Evolutionary conservation across 441 rosid species (phyloP), one percentile per base, ranked within the genome.

Genomic region (Bruguiera hainesii): DNA sequence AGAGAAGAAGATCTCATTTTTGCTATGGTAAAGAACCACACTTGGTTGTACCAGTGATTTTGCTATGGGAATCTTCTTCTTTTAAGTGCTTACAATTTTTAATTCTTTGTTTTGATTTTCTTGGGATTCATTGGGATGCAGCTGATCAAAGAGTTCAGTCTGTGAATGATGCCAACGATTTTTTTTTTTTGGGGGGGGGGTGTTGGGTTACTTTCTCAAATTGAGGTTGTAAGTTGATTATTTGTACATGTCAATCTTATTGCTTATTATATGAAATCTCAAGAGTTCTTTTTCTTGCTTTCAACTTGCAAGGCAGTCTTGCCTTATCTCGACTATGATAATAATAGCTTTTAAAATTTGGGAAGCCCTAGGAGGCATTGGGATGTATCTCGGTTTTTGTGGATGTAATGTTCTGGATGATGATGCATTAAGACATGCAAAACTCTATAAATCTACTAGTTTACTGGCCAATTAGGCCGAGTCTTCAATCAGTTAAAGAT

Each of bases 381-480:
- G n/a, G 50, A 26, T 6, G 18, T 19, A 31, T 55, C 33, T 35
- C 25, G 10, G 16, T 63, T 63, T 30, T 35, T 56, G 21, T 26
- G 37, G n/a, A 15, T 69, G 61, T 46, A 33, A 52, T 31, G 53
- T 55, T 8, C 37, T 30, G 26, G 28, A 63, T 67, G 61, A 64
- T 29, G 29, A 25, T 60, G 69, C 48, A 51, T 49, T 50, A 58
- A 35, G 76, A 69, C 70, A 61, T 60, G 70, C 72, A 66, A 71
- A 58, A 66, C 69, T 64, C 57, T 52, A 23, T 25, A 71, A 58
- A 68, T 72, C 63, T 48, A 67, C 6, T 73, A 7, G 57, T 23
- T 21, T 66, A 69, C 50, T 42, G 31, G 46, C 60, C 52, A 71
- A 70, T 35, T 33, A 25, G 58, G 31, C 49, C 31, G 13, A 65